A percentile compares a stretch with the other conserved stretches of the same genome.
These are phyloP conservation scores for Mycena olivaceomarginata DNA, from an alignment of 768 basidiomycete genomes.

Conservation along the genomic window DNA sequence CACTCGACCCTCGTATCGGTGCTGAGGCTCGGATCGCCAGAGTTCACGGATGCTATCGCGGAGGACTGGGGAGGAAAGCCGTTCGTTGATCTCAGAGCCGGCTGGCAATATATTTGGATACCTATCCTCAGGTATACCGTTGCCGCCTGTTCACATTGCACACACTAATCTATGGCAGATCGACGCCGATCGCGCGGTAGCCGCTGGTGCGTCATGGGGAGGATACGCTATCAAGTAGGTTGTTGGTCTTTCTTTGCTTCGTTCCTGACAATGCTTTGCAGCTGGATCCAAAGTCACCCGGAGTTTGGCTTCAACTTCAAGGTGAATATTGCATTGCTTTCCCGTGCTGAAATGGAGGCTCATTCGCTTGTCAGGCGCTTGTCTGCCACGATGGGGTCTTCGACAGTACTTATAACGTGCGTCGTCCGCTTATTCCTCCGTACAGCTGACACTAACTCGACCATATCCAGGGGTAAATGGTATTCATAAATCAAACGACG, in stretches of 20 bases:
- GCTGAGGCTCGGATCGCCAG: conserved; percentile 57
- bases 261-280: background rate
- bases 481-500: background rate
- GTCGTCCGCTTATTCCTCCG: too few species aligned
- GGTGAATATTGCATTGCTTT: conserved; percentile 47
- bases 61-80: conserved; percentile 93
- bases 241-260: conserved; percentile 24
- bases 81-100: conserved; percentile 84
- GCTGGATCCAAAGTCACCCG: conserved; percentile 97
- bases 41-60: conserved; percentile 87
- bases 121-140: conserved; percentile 77
- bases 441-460: too few species aligned
- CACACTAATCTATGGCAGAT: conserved; percentile 64
- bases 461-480: conserved; percentile 56
- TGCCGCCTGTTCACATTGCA: background rate
- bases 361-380: conserved; percentile 68
- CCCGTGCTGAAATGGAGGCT: conserved; percentile 11
- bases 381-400: conserved; percentile 96
- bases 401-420: conserved; percentile 77
- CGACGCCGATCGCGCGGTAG: conserved; percentile 81
- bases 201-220: conserved; percentile 90
- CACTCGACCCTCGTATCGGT: background rate
- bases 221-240: conserved; percentile 92
- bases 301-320: conserved; percentile 94
- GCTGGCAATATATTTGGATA: conserved; percentile 83